These are phyloP conservation scores for Adansonia madagascariensis DNA, from an alignment of 441 rosid genomes.

Conservation along the genomic window DNA sequence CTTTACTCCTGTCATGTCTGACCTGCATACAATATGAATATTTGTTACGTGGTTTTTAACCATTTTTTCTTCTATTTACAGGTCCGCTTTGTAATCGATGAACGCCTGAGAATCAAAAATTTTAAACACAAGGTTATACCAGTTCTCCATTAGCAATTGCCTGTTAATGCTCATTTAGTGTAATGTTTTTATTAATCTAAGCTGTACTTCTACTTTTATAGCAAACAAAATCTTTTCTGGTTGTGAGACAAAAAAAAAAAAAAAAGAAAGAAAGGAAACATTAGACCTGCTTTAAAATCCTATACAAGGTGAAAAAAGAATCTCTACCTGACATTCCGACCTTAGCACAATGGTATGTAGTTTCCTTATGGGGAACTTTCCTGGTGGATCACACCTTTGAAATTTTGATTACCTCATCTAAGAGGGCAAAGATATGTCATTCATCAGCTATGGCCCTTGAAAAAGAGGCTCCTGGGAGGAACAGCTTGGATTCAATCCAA, in stretches of 20 bases:
- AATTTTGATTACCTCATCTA: neutral
- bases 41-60: slow-evolving; percentile 21
- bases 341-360: slow-evolving; percentile 8
- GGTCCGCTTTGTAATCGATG: slow-evolving; percentile 89
- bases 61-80: slow-evolving; percentile 36
- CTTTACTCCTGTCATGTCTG: neutral
- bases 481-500: neutral
- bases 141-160: slow-evolving; percentile 7
- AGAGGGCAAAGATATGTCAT: neutral
- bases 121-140: slow-evolving; percentile 79
- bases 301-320: neutral
- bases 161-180: slow-evolving; percentile 11
- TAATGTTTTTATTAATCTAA: neutral
- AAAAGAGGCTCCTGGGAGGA: neutral
- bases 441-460: neutral
- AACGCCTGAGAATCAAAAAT: slow-evolving; percentile 72
- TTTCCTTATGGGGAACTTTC: neutral
- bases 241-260: neutral
- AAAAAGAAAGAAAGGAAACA: neutral
- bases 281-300: neutral
- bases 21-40: neutral
- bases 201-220: neutral
- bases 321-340: neutral
- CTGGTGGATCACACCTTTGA: neutral
- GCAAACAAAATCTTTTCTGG: neutral